Evolutionary conservation across 805 yeast species (phyloP), one percentile per base, ranked within the genome.

Genomic region (Cephaloascus fragrans): DNA sequence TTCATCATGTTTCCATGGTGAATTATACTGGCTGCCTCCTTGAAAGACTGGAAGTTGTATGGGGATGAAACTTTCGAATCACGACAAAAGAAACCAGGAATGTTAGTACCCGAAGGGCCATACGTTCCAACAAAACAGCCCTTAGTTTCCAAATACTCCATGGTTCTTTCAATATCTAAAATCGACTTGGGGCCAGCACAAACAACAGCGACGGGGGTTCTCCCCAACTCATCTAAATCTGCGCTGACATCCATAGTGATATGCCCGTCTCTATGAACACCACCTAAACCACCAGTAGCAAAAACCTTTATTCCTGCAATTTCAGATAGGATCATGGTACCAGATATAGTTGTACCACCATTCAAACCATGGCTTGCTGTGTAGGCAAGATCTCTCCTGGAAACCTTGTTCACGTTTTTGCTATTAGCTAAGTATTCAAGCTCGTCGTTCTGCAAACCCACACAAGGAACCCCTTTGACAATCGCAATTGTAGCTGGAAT

Each of bases 281-380:
- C 96, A 17, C 96, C 96, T 16, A 87, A 67, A 1, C 96, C 96
- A 26, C 96, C 96, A 2, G 96, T 88, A 1, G 94, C 93, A 66
- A 87, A 88, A 10, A 88, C 86, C 47, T 75, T 71, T 47, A 87
- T 83, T 0, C 94, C 93, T 0, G 89, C 88, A 49, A 60, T 51
- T 39, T 77, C 67, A 1, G 96, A 79, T 16, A 88, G 56, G 17
- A 87, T 81, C 94, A 86, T 85, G 0, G 96, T 87, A 19, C 84
- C 80, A 2, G 96, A 85, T 41, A 87, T 85, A 0, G 96, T 87
- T 2, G 96, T 88, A 4, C 96, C 96, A 6, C 96, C 96, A 37
- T 73, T 64, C n/a, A 75, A 54, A 23, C 62, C 59, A 35, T 67
- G 61, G 12, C 87, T 74, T 76, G 86, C 73, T 2, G 82, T 76